A percentile compares a stretch with the other conserved stretches of the same genome.
Evolutionary conservation across 345 rosid species (phyloP).

Genomic region (Lepidium didymum): DNA sequence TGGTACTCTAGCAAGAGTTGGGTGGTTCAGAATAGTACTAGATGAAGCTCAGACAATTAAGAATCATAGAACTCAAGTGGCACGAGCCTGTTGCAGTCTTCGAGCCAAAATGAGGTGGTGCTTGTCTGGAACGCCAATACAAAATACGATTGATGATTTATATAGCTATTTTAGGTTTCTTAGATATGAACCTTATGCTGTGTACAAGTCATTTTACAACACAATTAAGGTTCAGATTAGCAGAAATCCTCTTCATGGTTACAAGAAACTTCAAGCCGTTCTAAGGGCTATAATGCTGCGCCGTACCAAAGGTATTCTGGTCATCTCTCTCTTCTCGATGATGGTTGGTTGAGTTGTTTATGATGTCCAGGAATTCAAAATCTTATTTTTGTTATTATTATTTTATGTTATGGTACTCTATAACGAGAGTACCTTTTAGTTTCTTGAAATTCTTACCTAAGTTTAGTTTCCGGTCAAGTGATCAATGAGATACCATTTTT

Average conservation of each 20-base stretch:
- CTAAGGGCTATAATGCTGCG: constrained; percentile 90
- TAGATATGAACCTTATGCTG: constrained; percentile 76
- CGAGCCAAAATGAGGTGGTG: constrained; percentile 98
- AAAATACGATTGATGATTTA: constrained; percentile 82
- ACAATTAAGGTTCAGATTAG: constrained; percentile 68
- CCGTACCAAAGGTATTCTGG: constrained; percentile 78
- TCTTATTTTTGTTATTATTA: constrained; percentile 22
- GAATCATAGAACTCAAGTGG: constrained; percentile 93
- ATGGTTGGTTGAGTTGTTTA: constrained; percentile 17
- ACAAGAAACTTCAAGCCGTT: constrained; percentile 93
- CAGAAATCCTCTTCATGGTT: constrained; percentile 61
- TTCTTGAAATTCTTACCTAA: background rate
- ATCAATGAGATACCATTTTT: background rate
- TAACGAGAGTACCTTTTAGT: background rate
- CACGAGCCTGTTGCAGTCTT: constrained; percentile 90
- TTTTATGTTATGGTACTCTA: constrained; percentile 7
- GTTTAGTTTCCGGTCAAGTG: background rate
- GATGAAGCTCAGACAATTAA: constrained; percentile 99
- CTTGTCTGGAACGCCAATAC: constrained; percentile 98
- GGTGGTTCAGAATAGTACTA: constrained; percentile 79
- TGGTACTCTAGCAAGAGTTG: constrained; percentile 76
- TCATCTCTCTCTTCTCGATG: constrained; percentile 3
- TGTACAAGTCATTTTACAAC: constrained; percentile 52
- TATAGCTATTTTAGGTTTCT: constrained; percentile 96
- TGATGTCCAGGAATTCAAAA: constrained; percentile 1